Evolutionary conservation across 2,329 filamentous ascomycete species (phyloP).

Genomic region (Fusarium sp.): DNA sequence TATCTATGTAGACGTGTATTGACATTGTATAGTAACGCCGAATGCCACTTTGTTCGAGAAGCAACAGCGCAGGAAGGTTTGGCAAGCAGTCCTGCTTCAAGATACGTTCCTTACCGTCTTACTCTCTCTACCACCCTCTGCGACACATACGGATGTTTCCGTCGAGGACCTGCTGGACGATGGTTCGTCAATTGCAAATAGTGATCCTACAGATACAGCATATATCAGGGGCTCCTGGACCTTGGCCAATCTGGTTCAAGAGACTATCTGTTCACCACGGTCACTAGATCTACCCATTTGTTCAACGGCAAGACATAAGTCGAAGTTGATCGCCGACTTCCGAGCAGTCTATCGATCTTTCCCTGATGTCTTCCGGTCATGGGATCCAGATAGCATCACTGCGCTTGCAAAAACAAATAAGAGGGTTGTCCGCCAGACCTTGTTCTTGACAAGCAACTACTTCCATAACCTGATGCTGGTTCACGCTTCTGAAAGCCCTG

Average conservation of each 20-base stretch:
- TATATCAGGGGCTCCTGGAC: constrained; percentile 84
- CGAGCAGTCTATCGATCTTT: constrained; percentile 78
- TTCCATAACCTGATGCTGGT: constrained; percentile 86
- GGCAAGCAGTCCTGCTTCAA: constrained; percentile 84
- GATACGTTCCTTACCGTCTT: constrained; percentile 85
- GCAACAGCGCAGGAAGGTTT: constrained; percentile 81
- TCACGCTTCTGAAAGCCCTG: constrained; percentile 75
- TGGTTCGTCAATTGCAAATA: constrained; percentile 65
- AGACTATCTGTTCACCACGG: constrained; percentile 79
- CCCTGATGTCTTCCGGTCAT: constrained; percentile 76
- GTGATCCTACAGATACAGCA: constrained; percentile 73
- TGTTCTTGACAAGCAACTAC: constrained; percentile 85
- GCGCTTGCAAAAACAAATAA: constrained; percentile 69
- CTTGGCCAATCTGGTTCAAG: constrained; percentile 81
- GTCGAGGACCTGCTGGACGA: constrained; percentile 80
- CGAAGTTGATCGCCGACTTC: constrained; percentile 76
- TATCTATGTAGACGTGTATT: constrained; percentile 32
- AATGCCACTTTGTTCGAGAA: constrained; percentile 77
- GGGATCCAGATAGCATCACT: constrained; percentile 71
- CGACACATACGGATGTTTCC: constrained; percentile 82
- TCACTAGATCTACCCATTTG: constrained; percentile 80
- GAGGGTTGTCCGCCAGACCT: constrained; percentile 76
- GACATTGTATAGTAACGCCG: constrained; percentile 64
- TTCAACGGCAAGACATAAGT: constrained; percentile 74
- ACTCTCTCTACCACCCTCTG: constrained; percentile 79